A percentile compares a stretch with the other conserved stretches of the same genome.
Evolutionary conservation across 208 protist species (phyloP).

Genomic region (Leishmania mexicana): DNA sequence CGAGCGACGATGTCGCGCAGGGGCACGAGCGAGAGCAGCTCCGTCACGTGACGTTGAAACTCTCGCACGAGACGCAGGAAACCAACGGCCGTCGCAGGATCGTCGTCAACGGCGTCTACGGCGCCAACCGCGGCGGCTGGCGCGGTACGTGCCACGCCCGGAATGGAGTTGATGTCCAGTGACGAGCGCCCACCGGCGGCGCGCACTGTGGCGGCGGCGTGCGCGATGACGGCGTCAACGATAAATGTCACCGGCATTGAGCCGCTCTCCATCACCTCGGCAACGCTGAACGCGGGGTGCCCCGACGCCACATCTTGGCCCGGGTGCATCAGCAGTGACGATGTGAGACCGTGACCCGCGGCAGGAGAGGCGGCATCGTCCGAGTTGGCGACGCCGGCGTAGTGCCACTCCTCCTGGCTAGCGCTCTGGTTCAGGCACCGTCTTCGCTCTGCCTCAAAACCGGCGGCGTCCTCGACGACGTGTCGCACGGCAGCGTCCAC

Average conservation of each 20-base stretch:
- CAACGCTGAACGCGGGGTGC: slow-evolving; percentile 12
- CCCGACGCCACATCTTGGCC: background rate
- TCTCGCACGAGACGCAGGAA: slow-evolving; percentile 17
- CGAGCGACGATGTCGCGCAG: slow-evolving; percentile 38
- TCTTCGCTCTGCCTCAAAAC: slow-evolving; percentile 13
- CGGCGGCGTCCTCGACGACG: slow-evolving; percentile 27
- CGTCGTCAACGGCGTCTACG: slow-evolving; percentile 7
- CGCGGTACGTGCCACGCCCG: background rate
- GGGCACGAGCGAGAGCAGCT: slow-evolving; percentile 39
- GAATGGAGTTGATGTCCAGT: background rate
- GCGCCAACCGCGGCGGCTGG: background rate
- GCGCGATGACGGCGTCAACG: slow-evolving; percentile 35
- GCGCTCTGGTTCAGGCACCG: slow-evolving; percentile 9
- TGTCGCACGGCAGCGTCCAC: slow-evolving; percentile 10
- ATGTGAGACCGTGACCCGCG: background rate
- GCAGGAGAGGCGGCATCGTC: background rate
- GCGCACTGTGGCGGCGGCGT: slow-evolving; percentile 18
- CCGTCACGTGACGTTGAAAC: slow-evolving; percentile 26
- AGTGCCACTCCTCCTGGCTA: slow-evolving; percentile 9
- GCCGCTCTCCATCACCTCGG: slow-evolving; percentile 24
- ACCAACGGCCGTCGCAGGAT: slow-evolving; percentile 10
- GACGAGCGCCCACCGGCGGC: slow-evolving; percentile 17
- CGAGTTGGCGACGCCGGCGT: background rate
- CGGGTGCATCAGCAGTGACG: background rate
- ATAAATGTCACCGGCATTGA: slow-evolving; percentile 22